A percentile compares a stretch with the other conserved stretches of the same genome.
These are phyloP conservation scores for Cladosporium sp. DNA, from an alignment of 2,329 filamentous ascomycete genomes.

Conservation along the genomic window DNA sequence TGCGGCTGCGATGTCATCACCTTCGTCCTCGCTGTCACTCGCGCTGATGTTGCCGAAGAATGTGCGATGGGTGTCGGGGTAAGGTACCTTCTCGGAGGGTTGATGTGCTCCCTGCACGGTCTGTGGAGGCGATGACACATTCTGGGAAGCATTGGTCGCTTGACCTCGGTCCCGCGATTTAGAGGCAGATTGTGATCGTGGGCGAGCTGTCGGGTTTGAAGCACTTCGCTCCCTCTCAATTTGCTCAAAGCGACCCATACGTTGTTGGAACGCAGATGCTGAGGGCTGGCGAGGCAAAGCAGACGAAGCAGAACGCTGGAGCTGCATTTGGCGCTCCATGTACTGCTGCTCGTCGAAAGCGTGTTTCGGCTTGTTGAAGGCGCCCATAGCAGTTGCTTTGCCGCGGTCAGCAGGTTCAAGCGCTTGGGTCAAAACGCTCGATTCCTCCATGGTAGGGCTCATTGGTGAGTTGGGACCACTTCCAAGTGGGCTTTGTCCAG, in stretches of 20 bases:
- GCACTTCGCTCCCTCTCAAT: conserved; percentile 24
- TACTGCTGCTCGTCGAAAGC: conserved; percentile 85
- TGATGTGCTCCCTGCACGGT: conserved; percentile 12
- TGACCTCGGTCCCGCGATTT: conserved; percentile 30
- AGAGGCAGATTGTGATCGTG: conserved; percentile 34
- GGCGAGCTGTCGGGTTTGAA: conserved; percentile 26
- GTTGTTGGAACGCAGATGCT: conserved; percentile 28
- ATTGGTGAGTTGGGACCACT: conserved; percentile 52
- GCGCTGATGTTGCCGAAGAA: conserved; percentile 42
- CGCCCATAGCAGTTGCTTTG: conserved; percentile 74
- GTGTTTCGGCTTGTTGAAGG: conserved; percentile 71
- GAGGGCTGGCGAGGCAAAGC: conserved; percentile 17
- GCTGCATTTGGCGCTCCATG: conserved; percentile 75
- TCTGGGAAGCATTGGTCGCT: conserved; percentile 40
- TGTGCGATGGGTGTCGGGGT: conserved; percentile 38
- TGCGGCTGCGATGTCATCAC: conserved; percentile 28
- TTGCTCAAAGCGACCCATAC: conserved; percentile 27
- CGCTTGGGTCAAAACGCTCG: conserved; percentile 58
- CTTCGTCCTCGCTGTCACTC: conserved; percentile 43
- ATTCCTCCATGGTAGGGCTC: conserved; percentile 71
- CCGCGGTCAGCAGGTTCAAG: conserved; percentile 75
- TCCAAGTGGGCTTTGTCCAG: conserved; percentile 41
- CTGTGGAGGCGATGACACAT: conserved; percentile 48
- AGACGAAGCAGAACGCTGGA: conserved; percentile 58
- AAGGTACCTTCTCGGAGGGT: conserved; percentile 19